A percentile compares a stretch with the other conserved stretches of the same genome.
Conservation (phyloP, 2,329 filamentous ascomycete genomes). For the Colletotrichum somersetense region DNA sequence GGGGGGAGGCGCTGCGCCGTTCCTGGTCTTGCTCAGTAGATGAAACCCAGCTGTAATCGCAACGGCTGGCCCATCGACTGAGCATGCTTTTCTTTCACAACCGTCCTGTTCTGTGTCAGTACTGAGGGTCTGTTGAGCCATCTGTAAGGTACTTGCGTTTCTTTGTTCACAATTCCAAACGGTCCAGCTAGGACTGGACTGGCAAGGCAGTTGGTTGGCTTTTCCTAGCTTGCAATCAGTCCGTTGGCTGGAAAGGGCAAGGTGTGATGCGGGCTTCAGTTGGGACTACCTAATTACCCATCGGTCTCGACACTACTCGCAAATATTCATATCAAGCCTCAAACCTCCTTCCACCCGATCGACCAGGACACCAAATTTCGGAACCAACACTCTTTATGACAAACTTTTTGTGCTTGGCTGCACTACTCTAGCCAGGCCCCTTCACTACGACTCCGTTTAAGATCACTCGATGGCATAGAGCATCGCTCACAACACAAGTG, state of each 20-base stretch:
- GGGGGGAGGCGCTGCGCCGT: slow-evolving; percentile 30
- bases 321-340: slow-evolving; percentile 17
- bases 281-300: neutral
- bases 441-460: neutral
- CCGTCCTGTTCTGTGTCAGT: slow-evolving; percentile 5
- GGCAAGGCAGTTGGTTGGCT: neutral
- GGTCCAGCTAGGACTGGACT: slow-evolving; percentile 11
- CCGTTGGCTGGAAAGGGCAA: slow-evolving; percentile 1
- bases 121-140: neutral
- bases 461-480: slow-evolving; percentile 1
- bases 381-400: slow-evolving; percentile 6
- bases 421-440: neutral
- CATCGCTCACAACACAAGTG: neutral
- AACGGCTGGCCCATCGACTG: slow-evolving; percentile 27
- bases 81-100: slow-evolving; percentile 17
- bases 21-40: slow-evolving; percentile 3
- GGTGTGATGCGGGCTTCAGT: slow-evolving; percentile 5
- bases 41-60: slow-evolving; percentile 31
- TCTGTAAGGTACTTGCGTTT: slow-evolving; percentile 22
- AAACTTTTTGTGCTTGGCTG: neutral
- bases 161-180: slow-evolving; percentile 20
- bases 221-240: neutral
- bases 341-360: neutral
- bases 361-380: neutral
- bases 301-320: neutral